Conservation (phyloP, 1,139 yeast species). For the Hansenula lynferdii region DNA sequence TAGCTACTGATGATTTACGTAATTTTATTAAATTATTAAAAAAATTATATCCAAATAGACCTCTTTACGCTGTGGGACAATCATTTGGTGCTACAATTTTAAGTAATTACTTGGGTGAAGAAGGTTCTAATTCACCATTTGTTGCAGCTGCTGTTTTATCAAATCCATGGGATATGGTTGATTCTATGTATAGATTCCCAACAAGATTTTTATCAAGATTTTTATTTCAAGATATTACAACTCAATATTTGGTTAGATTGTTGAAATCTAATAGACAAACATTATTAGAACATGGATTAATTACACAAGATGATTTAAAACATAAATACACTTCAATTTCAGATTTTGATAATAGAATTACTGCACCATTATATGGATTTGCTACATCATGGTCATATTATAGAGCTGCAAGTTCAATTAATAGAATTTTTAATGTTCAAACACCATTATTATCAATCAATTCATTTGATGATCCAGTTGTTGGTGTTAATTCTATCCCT, state of each 20-base stretch:
- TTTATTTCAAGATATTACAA: conserved; percentile 62
- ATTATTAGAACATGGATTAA: conserved; percentile 32
- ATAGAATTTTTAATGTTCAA: conserved; percentile 46
- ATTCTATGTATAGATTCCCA: conserved; percentile 47
- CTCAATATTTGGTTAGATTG: conserved; percentile 57
- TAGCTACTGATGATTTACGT: conserved; percentile 69
- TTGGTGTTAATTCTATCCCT: conserved; percentile 63
- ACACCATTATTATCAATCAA: conserved; percentile 68
- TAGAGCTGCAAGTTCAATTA: conserved; percentile 59
- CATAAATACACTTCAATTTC: conserved; percentile 31
- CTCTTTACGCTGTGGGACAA: conserved; percentile 73
- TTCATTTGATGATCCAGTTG: conserved; percentile 82
- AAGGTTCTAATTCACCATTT: conserved; percentile 47
- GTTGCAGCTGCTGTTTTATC: conserved; percentile 67
- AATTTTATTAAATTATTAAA: conserved; percentile 50
- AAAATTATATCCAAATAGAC: conserved; percentile 60
- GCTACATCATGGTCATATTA: conserved; percentile 70
- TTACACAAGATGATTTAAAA: conserved; percentile 32
- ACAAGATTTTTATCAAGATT: conserved; percentile 54
- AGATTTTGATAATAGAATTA: conserved; percentile 69
- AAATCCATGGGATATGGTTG: conserved; percentile 80
- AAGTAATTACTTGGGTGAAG: conserved; percentile 75
- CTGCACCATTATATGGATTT: conserved; percentile 75
- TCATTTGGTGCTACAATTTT: conserved; percentile 85
- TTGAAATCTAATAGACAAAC: conserved; percentile 57